Base-by-base conservation (phyloP, 176 grass and related monocot species). In the Oropetium thomaeum region DNA sequence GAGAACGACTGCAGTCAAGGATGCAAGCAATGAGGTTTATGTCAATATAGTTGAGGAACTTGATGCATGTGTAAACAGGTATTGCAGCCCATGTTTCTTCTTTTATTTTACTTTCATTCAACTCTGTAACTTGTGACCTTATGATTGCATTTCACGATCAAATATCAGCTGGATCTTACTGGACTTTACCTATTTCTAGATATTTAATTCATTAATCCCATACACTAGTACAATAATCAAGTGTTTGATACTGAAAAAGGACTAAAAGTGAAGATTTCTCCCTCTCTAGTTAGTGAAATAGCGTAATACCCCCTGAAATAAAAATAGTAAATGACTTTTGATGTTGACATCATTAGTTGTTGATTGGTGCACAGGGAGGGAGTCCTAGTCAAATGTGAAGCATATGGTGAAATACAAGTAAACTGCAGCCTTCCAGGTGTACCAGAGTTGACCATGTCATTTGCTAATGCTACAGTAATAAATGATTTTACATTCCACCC, bases 21-120 rank as follows among this genome's bases (percentile, higher is more conserved):
- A 89, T 84, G 67, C 83, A 74, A 89, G 88, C 68, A 98, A 98
- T 75, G 91, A 98, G 82, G 82, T 98, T 48, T 98, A 98, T 72
- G 88, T 98, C 32, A 98, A 85, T 75, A 90, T 94, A 60, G 89
- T 88, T 60, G 95, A 98, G 62, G 90, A 98, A 78, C 89, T 98
- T 62, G 91, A 98, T 87, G 91, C 88, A 67, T 80, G 70, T 35
- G 65, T 98, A 22, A 94, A 92, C 71, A 84, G 89, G 93, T 96
- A 78, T 25, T 79, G 23, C 45, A 34, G 33, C 8, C 58, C 54
- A 62, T 62, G 4, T 0, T 10, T 8, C 7, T 2, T 74, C 49
- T 28, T 47, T 38, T 11, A 1, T 58, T 27, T 3, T 23, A 48
- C 26, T 27, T 49, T 10, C 1, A n/a, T 55, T 27, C 33, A 61